Conservation (phyloP, 2,329 filamentous ascomycete genomes). For the Ampelomyces quisqualis region DNA sequence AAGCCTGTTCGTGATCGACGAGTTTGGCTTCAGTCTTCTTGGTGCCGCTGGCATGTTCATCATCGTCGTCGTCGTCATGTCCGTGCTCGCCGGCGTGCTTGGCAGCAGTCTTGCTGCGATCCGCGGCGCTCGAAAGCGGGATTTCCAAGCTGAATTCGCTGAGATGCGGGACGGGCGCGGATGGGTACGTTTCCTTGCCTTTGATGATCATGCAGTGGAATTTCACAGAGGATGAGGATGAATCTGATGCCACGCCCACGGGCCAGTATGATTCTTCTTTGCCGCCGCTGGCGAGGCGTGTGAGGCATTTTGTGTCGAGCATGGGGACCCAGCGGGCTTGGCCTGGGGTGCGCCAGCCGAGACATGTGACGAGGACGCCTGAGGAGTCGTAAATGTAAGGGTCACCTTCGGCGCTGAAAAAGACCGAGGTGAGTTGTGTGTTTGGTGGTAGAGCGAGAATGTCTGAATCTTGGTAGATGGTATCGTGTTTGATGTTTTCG, state of each 20-base stretch:
- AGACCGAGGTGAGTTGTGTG: conserved; percentile 73
- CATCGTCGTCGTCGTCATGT: conserved; percentile 41
- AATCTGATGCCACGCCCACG: conserved; percentile 82
- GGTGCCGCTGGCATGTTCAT: background rate
- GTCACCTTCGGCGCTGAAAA: conserved; percentile 92
- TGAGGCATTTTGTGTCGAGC: conserved; percentile 81
- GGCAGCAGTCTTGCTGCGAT: conserved; percentile 24
- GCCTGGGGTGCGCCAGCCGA: conserved; percentile 85
- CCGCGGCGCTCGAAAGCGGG: conserved; percentile 64
- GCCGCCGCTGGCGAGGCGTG: conserved; percentile 77
- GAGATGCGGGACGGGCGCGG: conserved; percentile 85
- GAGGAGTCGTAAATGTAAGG: conserved; percentile 95
- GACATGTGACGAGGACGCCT: conserved; percentile 80
- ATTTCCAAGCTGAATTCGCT: conserved; percentile 92
- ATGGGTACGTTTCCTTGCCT: conserved; percentile 79
- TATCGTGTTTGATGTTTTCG: conserved; percentile 89
- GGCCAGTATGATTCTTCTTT: conserved; percentile 94
- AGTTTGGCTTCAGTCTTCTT: conserved; percentile 50
- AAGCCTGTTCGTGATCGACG: conserved; percentile 73
- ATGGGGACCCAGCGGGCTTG: conserved; percentile 90
- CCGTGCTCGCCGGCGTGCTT: conserved; percentile 39
- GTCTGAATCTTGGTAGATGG: conserved; percentile 93
- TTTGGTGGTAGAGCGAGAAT: conserved; percentile 79
- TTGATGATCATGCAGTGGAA: conserved; percentile 99
- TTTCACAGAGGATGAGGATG: conserved; percentile 72